phyloP scores from a whole-genome alignment of 73 alveolate species.

The Paramecium biaurelia region DNA sequence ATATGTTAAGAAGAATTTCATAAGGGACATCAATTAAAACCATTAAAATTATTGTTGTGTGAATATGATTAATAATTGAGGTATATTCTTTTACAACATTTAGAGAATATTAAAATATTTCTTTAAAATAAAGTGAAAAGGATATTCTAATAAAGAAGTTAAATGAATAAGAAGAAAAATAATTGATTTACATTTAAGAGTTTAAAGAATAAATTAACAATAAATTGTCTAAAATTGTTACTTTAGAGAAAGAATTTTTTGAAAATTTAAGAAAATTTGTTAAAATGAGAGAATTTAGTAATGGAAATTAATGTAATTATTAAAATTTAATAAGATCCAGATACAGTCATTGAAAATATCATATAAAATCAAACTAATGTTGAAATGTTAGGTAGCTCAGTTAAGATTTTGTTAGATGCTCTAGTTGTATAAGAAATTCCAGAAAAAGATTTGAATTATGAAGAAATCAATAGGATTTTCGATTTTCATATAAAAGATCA shows the following conservation, averaged over 20 bases:
- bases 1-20: constrained; percentile 12
- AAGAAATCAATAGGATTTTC: not conserved
- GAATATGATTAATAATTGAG: constrained; percentile 22
- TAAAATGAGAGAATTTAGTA: not conserved
- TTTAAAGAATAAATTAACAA: not conserved
- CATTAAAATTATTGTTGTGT: not conserved
- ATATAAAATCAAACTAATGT: not conserved
- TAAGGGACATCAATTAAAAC: constrained; percentile 39
- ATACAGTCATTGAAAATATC: not conserved
- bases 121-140: not conserved
- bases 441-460: not conserved
- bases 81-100: not conserved
- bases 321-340: not conserved
- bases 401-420: not conserved
- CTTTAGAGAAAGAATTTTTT: not conserved
- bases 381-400: not conserved
- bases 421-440: not conserved
- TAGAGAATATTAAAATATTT: not conserved
- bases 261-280: not conserved
- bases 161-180: not conserved
- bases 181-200: not conserved
- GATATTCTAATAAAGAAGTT: not conserved
- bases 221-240: not conserved
- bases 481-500: constrained; percentile 12
- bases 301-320: not conserved